Evolutionary conservation across 116 monocot species (phyloP).

Genomic region (Posidonia oceanica): DNA sequence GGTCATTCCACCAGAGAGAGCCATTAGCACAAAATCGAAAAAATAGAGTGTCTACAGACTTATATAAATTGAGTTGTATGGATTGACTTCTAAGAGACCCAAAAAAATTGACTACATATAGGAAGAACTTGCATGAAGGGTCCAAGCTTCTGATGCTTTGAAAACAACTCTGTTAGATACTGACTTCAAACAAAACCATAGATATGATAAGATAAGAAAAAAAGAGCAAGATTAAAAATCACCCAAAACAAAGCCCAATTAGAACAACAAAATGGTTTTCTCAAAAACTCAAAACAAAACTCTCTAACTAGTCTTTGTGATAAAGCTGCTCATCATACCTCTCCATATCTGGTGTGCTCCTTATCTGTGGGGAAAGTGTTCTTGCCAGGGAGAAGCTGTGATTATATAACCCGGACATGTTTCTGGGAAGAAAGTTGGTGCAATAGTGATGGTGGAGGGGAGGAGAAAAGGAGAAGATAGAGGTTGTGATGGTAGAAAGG

Average conservation of each 20-base stretch:
- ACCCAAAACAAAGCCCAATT: constrained; percentile 7
- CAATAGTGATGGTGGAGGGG: not conserved
- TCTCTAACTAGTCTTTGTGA: not conserved
- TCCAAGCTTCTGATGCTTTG: constrained; percentile 91
- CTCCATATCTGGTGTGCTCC: constrained; percentile 58
- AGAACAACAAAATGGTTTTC: not conserved
- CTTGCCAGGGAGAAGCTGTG: constrained; percentile 75
- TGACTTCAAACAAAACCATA: constrained; percentile 39
- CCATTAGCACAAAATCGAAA: no score
- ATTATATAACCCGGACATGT: constrained; percentile 17
- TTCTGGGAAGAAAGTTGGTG: constrained; percentile 5
- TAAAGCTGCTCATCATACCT: constrained; percentile 24
- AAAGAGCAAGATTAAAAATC: constrained; percentile 14
- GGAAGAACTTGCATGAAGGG: constrained; percentile 82
- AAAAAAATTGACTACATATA: constrained; percentile 58
- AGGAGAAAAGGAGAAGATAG: not conserved
- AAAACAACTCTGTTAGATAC: constrained; percentile 83
- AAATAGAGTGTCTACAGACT: no score
- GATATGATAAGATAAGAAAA: constrained; percentile 3
- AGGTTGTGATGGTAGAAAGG: constrained; percentile 8
- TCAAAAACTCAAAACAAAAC: not conserved
- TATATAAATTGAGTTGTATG: no score
- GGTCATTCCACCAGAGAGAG: no score
- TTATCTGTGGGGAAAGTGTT: constrained; percentile 67
- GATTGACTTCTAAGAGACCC: no score